Evolutionary conservation across 495 filamentous ascomycete genomes (phyloP).

Genomic region (Glarea lozoyensis): DNA sequence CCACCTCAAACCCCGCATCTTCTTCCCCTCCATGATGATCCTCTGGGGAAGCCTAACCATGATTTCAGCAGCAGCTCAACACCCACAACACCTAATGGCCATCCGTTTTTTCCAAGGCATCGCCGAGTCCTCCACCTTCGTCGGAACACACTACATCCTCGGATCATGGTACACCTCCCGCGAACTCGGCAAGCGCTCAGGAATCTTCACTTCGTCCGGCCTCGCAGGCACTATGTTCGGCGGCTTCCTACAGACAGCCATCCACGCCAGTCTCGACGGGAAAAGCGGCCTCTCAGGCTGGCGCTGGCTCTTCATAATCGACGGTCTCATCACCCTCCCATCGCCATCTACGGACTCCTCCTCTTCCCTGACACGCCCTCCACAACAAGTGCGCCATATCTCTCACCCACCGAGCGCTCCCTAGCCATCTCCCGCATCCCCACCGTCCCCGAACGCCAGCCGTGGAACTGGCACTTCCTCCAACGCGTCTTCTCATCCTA

Average conservation of each 20-base stretch:
- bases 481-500: conserved; percentile 32
- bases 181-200: conserved; percentile 55
- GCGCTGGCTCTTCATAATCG: conserved; percentile 59
- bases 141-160: conserved; percentile 57
- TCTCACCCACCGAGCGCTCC: conserved; percentile 31
- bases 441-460: conserved; percentile 21
- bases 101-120: conserved; percentile 65
- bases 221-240: conserved; percentile 38
- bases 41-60: conserved; percentile 55
- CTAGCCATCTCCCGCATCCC: conserved; percentile 37
- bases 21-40: conserved; percentile 53
- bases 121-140: conserved; percentile 50
- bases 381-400: conserved; percentile 44
- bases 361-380: conserved; percentile 52
- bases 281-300: conserved; percentile 45
- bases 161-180: conserved; percentile 58
- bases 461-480: conserved; percentile 30
- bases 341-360: conserved; percentile 48
- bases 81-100: conserved; percentile 47
- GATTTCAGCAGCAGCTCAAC: conserved; percentile 42
- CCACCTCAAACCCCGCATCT: conserved; percentile 47
- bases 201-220: conserved; percentile 45
- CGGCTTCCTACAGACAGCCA: conserved; percentile 51
- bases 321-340: conserved; percentile 36
- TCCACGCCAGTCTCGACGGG: conserved; percentile 42